Base-by-base conservation (phyloP, 352 stramenopile species). In the Pythium brachiatum region DNA sequence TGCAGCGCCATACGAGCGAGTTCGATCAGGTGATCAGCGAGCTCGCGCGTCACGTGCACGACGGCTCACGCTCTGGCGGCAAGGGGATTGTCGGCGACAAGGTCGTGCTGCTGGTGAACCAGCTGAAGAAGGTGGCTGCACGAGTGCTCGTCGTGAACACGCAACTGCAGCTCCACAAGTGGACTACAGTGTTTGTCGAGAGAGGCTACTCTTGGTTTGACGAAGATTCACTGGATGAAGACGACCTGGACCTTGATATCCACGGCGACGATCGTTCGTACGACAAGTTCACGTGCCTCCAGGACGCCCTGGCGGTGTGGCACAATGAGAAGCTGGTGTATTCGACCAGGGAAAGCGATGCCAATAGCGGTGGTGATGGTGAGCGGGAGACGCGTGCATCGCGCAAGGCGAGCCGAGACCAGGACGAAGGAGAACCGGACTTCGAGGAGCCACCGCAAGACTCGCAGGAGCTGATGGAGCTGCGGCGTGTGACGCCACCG, bases 221-320 rank as follows among this genome's bases (percentile, higher is more conserved):
- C 61, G 70, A 86, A 15, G 59, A 73, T 20, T 48, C 41, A 11
- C 39, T 78, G 43, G 69, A 81, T 16, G 41, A 48, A 8, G 72
- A 69, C 34, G 56, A 72, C 75, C 25, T 52, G 23, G 56, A 58
- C 12, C 44, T 39, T 12, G 26, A 56, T 38, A 15, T 50, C 20
- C 29, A 20, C 5, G 60, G 78, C 39, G 55, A 54, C 7, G 76
- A 85, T 25, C 74, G 76, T 50, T 89, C 81, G 7, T 92, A 92
- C 58, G 83, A 92, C 71, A 90, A 89, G 52, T 92, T 90, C 34
- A 92, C 83, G 13, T 92, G 83, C 62, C 70, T 92, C 11, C 83
- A 92, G 66, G 83, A 92, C 43, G 83, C 81, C 4, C 59, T 92
- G 34, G 78, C 75, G 20, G 77, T 90, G 53, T 92, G 83, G 83